Evolutionary conservation across 192 early-diverging fungal genomes (phyloP), one percentile per base, ranked within the genome.

Genomic region (Linnemannia zychae): DNA sequence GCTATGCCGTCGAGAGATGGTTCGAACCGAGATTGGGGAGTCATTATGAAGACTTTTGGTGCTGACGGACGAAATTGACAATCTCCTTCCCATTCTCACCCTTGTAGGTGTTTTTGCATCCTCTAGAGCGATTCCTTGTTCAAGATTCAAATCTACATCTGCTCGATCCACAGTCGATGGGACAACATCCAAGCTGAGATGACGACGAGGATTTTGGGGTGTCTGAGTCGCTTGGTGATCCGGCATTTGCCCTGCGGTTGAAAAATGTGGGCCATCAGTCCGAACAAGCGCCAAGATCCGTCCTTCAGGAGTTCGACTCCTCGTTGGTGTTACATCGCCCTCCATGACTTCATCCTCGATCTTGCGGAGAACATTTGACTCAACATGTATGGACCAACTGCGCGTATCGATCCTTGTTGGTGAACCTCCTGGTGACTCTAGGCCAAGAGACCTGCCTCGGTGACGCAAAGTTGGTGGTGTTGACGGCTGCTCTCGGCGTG

Each of bases 381-480:
- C 28, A 11, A 28, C 11, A 13, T 12, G 47, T 24, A 66, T 31
- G 16, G n/a, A 2, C 46, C 49, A n/a, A 33, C 22, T 18, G 50
- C 2, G 68, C 31, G 17, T 37, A 48, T 77, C 36, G 17, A 71
- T 13, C 60, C 15, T 67, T 1, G 68, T 31, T 4, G 37, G 76
- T 28, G 76, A 71, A 18, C 3, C 37, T 16, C 22, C 49, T 17
- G 68, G 36, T 13, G 36, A 57, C n/a, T 77, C 76, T 60, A 37
- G 76, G 7, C 70, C 76, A 12, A 77, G 6, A 3, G 76, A 77
- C 3, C 17, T 52, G 16, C 52, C 24, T 71, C 76, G 15, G n/a
- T 77, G 70, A 38, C 68, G 76, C 36, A 49, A 34, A 18, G 52
- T 57, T 4, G 76, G 76, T 18, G 76, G 76, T 20, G 68, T 67